Evolutionary conservation across 352 stramenopile genomes (phyloP), one percentile per base, ranked within the genome.

Genomic region (Paralagenidium karlingii): DNA sequence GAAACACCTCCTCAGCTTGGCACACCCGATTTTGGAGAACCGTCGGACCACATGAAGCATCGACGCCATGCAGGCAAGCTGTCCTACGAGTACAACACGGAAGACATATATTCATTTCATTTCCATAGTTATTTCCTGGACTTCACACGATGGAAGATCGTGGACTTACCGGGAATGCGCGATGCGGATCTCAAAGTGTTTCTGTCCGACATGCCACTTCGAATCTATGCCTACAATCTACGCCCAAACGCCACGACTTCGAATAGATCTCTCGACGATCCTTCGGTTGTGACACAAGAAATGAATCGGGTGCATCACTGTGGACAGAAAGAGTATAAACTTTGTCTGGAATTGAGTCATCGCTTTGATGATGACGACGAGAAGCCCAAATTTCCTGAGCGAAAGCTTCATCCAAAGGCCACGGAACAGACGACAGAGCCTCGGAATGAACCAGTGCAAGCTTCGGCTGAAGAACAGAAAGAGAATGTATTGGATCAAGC

Each of bases 71-170:
- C 44, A 0, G 55, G 54, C 0, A 47, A 59, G 16, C 44, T 52
- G 0, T 43, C 62, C 37, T 80, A 70, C 51, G 46, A 52, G 37
- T 80, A 71, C 60, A 74, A 76, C 43, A 77, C 68, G 8, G 51
- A 31, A 18, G 61, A 71, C 50, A 79, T 66, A 40, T 83, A 83
- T 40, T 79, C 66, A 24, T 79, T 83, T 48, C 65, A 78, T 34
- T 81, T 83, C 42, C 68, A 80, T 47, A 79, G 60, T 43, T 77
- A 64, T 34, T 83, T 78, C 38, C 68, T 83, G 45, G 66, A 83
- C 36, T 83, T 83, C 34, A 33, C 47, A 5, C 50, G 40, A 6
- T 83, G 69, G 69, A 49, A 73, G 24, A 32, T 81, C 16, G 53
- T 68, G 11, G 63, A 68, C 19, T 46, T 83, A 2, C 69, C 69